phyloP scores from a whole-genome alignment of 805 yeast genomes.

The Grigorovia transvaalensis region DNA sequence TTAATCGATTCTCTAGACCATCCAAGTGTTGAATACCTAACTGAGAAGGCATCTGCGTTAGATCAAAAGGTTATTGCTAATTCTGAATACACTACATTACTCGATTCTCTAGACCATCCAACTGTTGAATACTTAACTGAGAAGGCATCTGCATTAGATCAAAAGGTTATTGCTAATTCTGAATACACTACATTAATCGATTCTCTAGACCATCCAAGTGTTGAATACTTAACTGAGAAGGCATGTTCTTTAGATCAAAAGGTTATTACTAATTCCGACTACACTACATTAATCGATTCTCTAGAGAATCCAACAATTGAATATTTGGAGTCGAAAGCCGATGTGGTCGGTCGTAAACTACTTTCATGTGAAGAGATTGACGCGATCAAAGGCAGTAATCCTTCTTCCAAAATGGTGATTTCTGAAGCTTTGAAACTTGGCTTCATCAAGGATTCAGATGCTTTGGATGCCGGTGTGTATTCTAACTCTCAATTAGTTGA shows the following conservation, averaged over 20 bases:
- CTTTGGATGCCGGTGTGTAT: neutral
- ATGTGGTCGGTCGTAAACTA: slow-evolving; percentile 4
- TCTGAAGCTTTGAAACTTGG: neutral
- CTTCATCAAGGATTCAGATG: slow-evolving; percentile 10
- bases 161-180: neutral
- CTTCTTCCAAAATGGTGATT: neutral
- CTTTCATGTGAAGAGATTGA: neutral
- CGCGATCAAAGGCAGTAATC: too few relatives aligned
- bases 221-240: slow-evolving; percentile 6
- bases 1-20: slow-evolving; percentile 4
- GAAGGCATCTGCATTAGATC: neutral
- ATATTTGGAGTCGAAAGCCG: slow-evolving; percentile 3
- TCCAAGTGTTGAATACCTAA: slow-evolving; percentile 7
- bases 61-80: slow-evolving; percentile 17
- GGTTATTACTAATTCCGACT: neutral
- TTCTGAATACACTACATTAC: slow-evolving; percentile 7
- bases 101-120: slow-evolving; percentile 8
- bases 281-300: neutral
- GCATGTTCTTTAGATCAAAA: slow-evolving; percentile 3
- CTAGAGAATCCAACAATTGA: slow-evolving; percentile 11
- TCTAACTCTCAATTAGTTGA: slow-evolving; percentile 3
- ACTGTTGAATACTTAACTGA: slow-evolving; percentile 11
- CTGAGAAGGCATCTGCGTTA: slow-evolving; percentile 7
- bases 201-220: neutral
- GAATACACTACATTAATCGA: neutral